Percentiles rank a stretch among this genome's conserved stretches.
Conservation (phyloP, 345 rosid species). For the Diplotaxis tenuifolia region DNA sequence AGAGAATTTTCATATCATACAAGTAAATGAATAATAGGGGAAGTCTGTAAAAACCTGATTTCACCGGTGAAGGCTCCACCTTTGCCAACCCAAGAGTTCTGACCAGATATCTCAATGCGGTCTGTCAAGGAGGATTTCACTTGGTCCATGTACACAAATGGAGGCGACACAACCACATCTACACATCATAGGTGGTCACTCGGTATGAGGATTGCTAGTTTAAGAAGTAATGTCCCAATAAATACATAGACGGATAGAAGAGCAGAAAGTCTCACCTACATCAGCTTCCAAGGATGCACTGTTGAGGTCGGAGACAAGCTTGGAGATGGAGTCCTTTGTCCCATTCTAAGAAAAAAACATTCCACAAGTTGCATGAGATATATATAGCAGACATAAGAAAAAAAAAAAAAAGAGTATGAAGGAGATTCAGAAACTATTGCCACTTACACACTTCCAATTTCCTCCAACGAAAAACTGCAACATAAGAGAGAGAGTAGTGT, state of each 20-base stretch:
- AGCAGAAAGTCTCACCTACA: slow-evolving; percentile 54
- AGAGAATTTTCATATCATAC: neutral
- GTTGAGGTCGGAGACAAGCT: slow-evolving; percentile 92
- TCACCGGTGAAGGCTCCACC: slow-evolving; percentile 99
- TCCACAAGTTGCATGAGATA: neutral
- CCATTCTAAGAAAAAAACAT: slow-evolving; percentile 58
- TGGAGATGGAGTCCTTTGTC: slow-evolving; percentile 80
- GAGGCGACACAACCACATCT: slow-evolving; percentile 97
- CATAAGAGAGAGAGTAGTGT: slow-evolving; percentile 3
- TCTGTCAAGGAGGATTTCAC: slow-evolving; percentile 66
- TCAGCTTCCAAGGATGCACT: slow-evolving; percentile 76
- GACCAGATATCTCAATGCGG: slow-evolving; percentile 82
- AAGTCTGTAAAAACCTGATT: slow-evolving; percentile 70
- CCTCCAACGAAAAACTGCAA: slow-evolving; percentile 99
- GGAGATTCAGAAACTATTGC: neutral
- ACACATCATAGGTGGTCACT: slow-evolving; percentile 20
- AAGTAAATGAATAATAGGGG: slow-evolving; percentile 21
- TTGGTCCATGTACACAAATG: slow-evolving; percentile 83
- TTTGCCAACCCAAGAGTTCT: slow-evolving; percentile 94
- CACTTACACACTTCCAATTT: slow-evolving; percentile 98
- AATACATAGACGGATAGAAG: neutral
- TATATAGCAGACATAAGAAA: neutral
- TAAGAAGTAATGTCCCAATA: neutral
- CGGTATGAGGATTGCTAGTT: neutral
- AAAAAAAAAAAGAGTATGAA: neutral